Conservation (phyloP, 2,329 filamentous ascomycete genomes). For the Pseudocercospora fijiensis region DNA sequence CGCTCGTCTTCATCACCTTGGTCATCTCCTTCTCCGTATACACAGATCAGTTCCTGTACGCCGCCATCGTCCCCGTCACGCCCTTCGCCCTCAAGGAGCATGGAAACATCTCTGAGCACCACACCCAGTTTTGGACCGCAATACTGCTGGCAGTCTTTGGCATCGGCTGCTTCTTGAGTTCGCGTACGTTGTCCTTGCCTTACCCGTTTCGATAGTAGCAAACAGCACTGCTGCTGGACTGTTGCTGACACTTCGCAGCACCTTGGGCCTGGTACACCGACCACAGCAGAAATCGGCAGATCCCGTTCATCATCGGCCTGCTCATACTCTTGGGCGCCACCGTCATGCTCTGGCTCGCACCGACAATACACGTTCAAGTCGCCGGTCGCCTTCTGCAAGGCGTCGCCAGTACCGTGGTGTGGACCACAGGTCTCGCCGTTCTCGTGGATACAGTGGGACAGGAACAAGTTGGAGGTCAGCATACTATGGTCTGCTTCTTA, state of each 20-base stretch:
- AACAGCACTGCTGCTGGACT: background rate
- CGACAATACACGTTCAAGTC: conserved; percentile 58
- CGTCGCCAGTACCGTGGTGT: conserved; percentile 65
- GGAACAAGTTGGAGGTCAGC: conserved; percentile 53
- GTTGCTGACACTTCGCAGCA: conserved; percentile 20
- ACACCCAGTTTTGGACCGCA: conserved; percentile 65
- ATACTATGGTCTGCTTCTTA: conserved; percentile 4
- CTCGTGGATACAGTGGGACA: conserved; percentile 66
- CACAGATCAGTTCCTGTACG: conserved; percentile 29
- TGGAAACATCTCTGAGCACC: conserved; percentile 11
- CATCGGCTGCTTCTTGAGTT: conserved; percentile 58
- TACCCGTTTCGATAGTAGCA: background rate
- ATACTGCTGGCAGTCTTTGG: conserved; percentile 68
- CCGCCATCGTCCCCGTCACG: conserved; percentile 25
- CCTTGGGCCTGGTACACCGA: conserved; percentile 59
- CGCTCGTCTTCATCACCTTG: conserved; percentile 21
- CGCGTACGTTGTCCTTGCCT: background rate
- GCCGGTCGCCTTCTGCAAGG: conserved; percentile 67
- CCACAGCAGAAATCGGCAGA: conserved; percentile 57
- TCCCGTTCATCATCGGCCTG: conserved; percentile 62
- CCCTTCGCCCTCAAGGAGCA: conserved; percentile 20
- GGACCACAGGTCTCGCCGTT: conserved; percentile 68
- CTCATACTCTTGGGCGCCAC: conserved; percentile 61
- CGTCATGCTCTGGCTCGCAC: conserved; percentile 62
- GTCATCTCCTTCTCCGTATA: conserved; percentile 25